Base-by-base conservation (phyloP, 2,329 filamentous ascomycete species). In the Alternaria sp. region DNA sequence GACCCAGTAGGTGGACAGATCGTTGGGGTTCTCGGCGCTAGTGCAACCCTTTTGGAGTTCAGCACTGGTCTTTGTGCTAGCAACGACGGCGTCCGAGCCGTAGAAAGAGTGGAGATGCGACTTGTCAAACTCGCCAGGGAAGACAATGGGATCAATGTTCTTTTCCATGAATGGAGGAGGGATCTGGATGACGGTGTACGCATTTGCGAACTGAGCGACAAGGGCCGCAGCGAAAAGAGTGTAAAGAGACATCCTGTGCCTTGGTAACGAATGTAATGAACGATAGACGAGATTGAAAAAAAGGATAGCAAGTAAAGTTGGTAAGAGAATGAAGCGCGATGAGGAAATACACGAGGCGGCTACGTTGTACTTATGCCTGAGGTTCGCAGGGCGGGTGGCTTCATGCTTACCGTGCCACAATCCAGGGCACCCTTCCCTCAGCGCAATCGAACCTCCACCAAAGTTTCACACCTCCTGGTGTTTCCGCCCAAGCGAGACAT, bases 1-100 rank as follows among this genome's bases (percentile, higher is more conserved):
- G 0, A 79, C 74, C 82, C 80, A 84, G 75, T 84, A 84, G 4
- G 78, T 72, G 0, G 80, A 82, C 1, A 83, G 70, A 58, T 84
- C 82, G 55, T 84, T 84, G 20, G 81, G 79, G 71, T 84, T 84
- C 61, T 82, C 72, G 16, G 75, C 79, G 9, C 76, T 80, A 10
- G 81, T 80, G 74, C 82, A 84, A 9, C 82, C 82, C 3, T 70
- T 65, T 41, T 82, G 81, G 1, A 84, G 74, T 57, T 76, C 72
- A 3, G 73, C 72, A 27, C 74, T 79, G 1, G 75, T 79, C 9
- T 73, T 79, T 12, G 79, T 79, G 60, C 74, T 73, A 28, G 72
- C 73, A 12, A 79, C 81, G 16, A 83, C 74, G 45, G 75, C 77
- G 60, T 83, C 81, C 5, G 80, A 81, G 54, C 81, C 81, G 62